Conservation (phyloP, 768 basidiomycete species). For the Galerina sulciceps region DNA sequence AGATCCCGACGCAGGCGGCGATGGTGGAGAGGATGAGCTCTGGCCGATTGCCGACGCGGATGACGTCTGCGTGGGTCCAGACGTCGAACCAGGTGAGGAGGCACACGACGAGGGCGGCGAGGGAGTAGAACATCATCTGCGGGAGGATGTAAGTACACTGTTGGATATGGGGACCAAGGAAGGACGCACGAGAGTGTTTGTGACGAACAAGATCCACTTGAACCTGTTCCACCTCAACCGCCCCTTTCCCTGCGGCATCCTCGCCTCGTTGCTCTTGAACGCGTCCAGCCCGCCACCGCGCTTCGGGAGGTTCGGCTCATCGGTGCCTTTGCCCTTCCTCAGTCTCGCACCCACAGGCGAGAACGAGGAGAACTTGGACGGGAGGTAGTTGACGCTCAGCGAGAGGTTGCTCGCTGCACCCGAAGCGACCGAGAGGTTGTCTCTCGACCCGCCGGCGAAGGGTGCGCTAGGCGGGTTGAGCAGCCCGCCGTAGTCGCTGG, state of each 20-base stretch:
- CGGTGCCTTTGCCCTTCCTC: slow-evolving; percentile 39
- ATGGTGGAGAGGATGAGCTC: slow-evolving; percentile 75
- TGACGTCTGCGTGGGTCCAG: slow-evolving; percentile 66
- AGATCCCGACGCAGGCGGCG: slow-evolving; percentile 59
- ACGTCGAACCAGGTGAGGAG: slow-evolving; percentile 83
- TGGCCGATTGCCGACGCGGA: slow-evolving; percentile 67
- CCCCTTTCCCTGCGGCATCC: slow-evolving; percentile 49
- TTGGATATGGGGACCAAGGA: neutral
- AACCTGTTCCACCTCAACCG: slow-evolving; percentile 79
- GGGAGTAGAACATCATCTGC: slow-evolving; percentile 59
- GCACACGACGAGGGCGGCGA: slow-evolving; percentile 62
- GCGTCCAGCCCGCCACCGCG: slow-evolving; percentile 74
- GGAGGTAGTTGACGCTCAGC: slow-evolving; percentile 75
- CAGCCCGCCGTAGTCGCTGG: slow-evolving; percentile 30
- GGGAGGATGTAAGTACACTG: neutral
- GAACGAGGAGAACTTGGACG: slow-evolving; percentile 69
- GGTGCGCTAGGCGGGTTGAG: slow-evolving; percentile 44
- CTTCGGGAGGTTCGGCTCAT: slow-evolving; percentile 49
- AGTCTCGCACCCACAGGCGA: slow-evolving; percentile 40
- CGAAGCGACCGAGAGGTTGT: slow-evolving; percentile 30
- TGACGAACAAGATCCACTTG: slow-evolving; percentile 78
- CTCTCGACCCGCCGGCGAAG: slow-evolving; percentile 26
- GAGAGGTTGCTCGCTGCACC: slow-evolving; percentile 53
- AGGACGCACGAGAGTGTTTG: slow-evolving; percentile 54
- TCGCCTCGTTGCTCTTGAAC: slow-evolving; percentile 51